phyloP scores from a whole-genome alignment of 2,329 filamentous ascomycete genomes.

The Curvularia verruculosa region DNA sequence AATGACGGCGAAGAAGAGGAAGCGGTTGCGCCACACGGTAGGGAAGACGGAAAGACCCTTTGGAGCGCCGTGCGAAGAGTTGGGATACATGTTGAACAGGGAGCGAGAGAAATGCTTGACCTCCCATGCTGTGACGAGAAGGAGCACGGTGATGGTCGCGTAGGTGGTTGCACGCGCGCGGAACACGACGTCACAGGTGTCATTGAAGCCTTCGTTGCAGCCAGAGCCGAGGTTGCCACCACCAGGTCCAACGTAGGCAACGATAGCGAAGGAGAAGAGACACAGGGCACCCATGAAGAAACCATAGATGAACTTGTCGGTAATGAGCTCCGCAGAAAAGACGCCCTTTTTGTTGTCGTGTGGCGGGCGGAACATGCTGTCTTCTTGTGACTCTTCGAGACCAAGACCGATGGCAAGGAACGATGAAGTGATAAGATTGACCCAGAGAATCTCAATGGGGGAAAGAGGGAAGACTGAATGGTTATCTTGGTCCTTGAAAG shows the following conservation, averaged over 20 bases:
- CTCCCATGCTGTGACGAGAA: constrained; percentile 57
- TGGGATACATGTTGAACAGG: constrained; percentile 55
- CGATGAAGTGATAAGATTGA: constrained; percentile 56
- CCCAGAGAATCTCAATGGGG: constrained; percentile 56
- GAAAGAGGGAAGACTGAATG: constrained; percentile 55
- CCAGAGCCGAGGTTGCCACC: constrained; percentile 52
- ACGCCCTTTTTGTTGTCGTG: constrained; percentile 52
- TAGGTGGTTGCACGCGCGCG: constrained; percentile 55
- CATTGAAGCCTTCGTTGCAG: constrained; percentile 54
- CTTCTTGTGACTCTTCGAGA: constrained; percentile 53
- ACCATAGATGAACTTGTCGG: constrained; percentile 57
- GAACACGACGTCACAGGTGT: constrained; percentile 52
- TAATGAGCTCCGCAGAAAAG: constrained; percentile 55
- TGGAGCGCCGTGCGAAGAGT: constrained; percentile 24
- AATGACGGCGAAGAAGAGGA: constrained; percentile 54
- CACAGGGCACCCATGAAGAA: constrained; percentile 55
- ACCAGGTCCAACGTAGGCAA: constrained; percentile 52
- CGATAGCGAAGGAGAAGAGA: constrained; percentile 53
- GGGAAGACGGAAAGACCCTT: constrained; percentile 46
- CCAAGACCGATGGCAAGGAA: constrained; percentile 57
- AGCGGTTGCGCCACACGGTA: constrained; percentile 51
- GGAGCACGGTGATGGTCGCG: constrained; percentile 52
- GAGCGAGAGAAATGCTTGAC: constrained; percentile 54
- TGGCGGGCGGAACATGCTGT: constrained; percentile 56
- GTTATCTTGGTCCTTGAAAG: constrained; percentile 53